Conservation (phyloP, 2,329 filamentous ascomycete species). For the Thielaviopsis ethacetica region DNA sequence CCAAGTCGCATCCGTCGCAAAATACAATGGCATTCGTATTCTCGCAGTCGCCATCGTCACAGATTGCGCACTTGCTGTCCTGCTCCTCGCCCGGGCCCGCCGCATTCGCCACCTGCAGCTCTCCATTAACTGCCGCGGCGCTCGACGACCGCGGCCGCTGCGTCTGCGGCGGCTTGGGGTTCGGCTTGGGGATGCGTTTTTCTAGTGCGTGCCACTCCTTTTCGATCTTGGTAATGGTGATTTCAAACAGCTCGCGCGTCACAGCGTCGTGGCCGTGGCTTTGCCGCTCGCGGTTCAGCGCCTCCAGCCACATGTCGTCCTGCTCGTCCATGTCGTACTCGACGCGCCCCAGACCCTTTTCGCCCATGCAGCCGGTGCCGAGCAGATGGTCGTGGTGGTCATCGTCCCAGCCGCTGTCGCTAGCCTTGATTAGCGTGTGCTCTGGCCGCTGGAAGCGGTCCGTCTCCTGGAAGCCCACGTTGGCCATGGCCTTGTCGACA, state of each 20-base stretch:
- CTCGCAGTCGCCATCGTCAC: conserved; percentile 97
- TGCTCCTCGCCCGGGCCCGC: conserved; percentile 58
- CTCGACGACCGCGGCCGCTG: conserved; percentile 86
- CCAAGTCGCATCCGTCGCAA: conserved; percentile 92
- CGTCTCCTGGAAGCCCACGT: conserved; percentile 88
- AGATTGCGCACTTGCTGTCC: conserved; percentile 93
- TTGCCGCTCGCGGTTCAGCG: conserved; percentile 63
- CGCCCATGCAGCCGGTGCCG: conserved; percentile 13
- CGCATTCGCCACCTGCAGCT: conserved; percentile 42
- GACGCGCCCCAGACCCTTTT: conserved; percentile 53
- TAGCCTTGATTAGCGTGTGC: conserved; percentile 49
- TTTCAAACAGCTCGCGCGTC: conserved; percentile 87
- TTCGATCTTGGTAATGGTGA: conserved; percentile 96
- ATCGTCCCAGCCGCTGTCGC: conserved; percentile 42
- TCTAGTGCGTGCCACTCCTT: conserved; percentile 96
- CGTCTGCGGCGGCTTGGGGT: conserved; percentile 89
- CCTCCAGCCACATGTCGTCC: conserved; percentile 88
- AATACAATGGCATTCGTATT: conserved; percentile 99
- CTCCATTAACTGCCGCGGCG: conserved; percentile 87
- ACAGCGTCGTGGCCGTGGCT: conserved; percentile 63
- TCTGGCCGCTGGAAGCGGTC: conserved; percentile 74
- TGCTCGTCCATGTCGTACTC: conserved; percentile 99
- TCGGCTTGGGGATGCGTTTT: conserved; percentile 91
- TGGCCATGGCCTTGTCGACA: conserved; percentile 91
- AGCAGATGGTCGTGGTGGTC: conserved; percentile 20